Evolutionary conservation across 257 asterid species (phyloP), one percentile per base, ranked within the genome.

Genomic region (Plantago major): DNA sequence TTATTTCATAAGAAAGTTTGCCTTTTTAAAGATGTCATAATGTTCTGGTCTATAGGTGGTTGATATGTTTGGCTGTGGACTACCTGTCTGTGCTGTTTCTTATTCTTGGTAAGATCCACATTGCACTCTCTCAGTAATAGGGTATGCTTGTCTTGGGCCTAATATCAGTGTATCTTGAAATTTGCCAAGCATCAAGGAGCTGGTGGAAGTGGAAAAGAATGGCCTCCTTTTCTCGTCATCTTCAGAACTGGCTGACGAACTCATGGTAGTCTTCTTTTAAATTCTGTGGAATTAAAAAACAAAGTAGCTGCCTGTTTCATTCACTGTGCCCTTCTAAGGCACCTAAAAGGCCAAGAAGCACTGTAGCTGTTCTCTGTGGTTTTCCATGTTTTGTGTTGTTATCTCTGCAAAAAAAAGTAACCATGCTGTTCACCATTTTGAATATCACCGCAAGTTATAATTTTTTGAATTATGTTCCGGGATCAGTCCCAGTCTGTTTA

Each of bases 31-130:
- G 61, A 60, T 50, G 46, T 63, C 12, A 58, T 67, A 44, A 52
- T 64, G 62, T 56, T 38, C 60, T 74, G 58, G 52, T 66, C 43
- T 53, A 43, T 70, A 92, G 99, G 96, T 93, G 62, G 97, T 92
- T 61, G 99, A 93, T 78, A 93, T 87, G 96, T 93, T 87, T 72
- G 99, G 99, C 73, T 87, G 99, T 76, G 97, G 99, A 52, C 76
- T 93, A 61, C 97, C 97, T 3, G 96, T 93, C 65, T 93, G 96
- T 79, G 97, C 94, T 51, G 94, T 89, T 78, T 93, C 97, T 61
- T 93, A 93, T 78, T 89, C 97, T 67, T 89, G 99, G 99, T 93
- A 79, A 74, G 84, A 60, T 62, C 55, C 56, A 37, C 50, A 55
- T 16, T 44, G 30, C 51, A 19, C 44, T 30, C 45, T 55, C 55